phyloP scores from a whole-genome alignment of 2,329 filamentous ascomycete genomes.

The Phoma sp. region DNA sequence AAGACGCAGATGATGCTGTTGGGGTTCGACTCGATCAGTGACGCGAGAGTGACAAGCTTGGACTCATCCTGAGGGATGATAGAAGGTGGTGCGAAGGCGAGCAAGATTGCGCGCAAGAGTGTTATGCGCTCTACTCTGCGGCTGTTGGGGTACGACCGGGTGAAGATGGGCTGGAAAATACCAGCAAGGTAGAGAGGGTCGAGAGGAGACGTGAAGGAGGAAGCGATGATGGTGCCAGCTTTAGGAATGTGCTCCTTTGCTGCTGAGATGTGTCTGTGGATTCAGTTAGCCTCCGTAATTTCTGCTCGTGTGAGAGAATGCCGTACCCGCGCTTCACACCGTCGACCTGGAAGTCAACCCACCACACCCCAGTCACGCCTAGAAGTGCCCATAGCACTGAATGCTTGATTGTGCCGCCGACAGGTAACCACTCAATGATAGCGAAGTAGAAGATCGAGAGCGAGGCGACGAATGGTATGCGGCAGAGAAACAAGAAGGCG shows the following conservation, averaged over 20 bases:
- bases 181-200: slow-evolving; percentile 93
- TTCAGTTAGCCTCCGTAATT: slow-evolving; percentile 3
- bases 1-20: slow-evolving; percentile 83
- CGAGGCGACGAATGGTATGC: slow-evolving; percentile 77
- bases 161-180: slow-evolving; percentile 96
- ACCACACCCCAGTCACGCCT: slow-evolving; percentile 92
- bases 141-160: slow-evolving; percentile 78
- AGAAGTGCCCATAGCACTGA: slow-evolving; percentile 86
- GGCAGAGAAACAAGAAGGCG: slow-evolving; percentile 77
- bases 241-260: slow-evolving; percentile 72
- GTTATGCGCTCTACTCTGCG: slow-evolving; percentile 78
- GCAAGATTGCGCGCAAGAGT: slow-evolving; percentile 75
- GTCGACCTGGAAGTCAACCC: slow-evolving; percentile 98
- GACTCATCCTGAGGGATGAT: slow-evolving; percentile 39
- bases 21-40: slow-evolving; percentile 72
- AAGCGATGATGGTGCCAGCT: slow-evolving; percentile 82
- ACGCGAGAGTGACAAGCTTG: slow-evolving; percentile 47
- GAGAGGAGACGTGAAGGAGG: slow-evolving; percentile 90
- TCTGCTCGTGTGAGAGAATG: not conserved
- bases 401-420: slow-evolving; percentile 75
- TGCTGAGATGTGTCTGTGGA: slow-evolving; percentile 26
- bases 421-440: slow-evolving; percentile 81
- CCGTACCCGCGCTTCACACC: slow-evolving; percentile 86
- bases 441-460: slow-evolving; percentile 77
- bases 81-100: slow-evolving; percentile 71